phyloP scores from a whole-genome alignment of 1,139 yeast genomes.

The Taiozyma sp. region DNA sequence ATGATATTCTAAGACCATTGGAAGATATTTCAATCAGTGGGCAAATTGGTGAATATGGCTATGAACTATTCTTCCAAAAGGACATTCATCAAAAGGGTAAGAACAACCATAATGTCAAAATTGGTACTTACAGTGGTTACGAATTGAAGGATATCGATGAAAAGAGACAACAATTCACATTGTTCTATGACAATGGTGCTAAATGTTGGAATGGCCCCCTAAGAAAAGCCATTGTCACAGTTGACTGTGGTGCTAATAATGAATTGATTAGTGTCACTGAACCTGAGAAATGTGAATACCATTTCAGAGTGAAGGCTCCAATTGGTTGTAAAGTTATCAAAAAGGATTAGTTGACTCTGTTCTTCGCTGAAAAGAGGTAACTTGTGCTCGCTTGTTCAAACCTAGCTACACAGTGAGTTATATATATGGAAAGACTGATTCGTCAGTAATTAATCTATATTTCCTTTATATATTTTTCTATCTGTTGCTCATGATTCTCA shows the following conservation, averaged over 20 bases:
- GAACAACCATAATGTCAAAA: conserved; percentile 40
- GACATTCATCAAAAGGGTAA: conserved; percentile 49
- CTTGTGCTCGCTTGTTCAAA: too few species aligned
- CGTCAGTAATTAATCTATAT: too few species aligned
- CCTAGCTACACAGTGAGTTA: too few species aligned
- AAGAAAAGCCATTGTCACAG: conserved; percentile 59
- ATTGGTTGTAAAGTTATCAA: conserved; percentile 50
- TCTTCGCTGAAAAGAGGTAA: too few species aligned
- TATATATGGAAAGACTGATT: too few species aligned
- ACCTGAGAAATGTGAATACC: conserved; percentile 83
- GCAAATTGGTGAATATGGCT: conserved; percentile 63
- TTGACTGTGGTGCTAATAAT: conserved; percentile 61
- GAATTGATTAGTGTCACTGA: conserved; percentile 66
- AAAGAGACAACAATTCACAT: conserved; percentile 28
- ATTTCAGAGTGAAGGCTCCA: conserved; percentile 59
- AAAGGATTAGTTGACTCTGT: not conserved
- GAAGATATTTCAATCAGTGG: conserved; percentile 43
- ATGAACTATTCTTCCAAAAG: conserved; percentile 56
- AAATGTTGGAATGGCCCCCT: conserved; percentile 95
- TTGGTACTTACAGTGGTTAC: conserved; percentile 43
- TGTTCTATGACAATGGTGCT: conserved; percentile 60
- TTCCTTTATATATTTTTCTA: too few species aligned
- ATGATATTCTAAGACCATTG: conserved; percentile 59
- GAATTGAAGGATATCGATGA: conserved; percentile 21
- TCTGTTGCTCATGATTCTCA: not conserved